Percentiles rank a stretch among this genome's conserved stretches.
Conservation (phyloP, 306 rosid genomes). For the Senna tora region DNA sequence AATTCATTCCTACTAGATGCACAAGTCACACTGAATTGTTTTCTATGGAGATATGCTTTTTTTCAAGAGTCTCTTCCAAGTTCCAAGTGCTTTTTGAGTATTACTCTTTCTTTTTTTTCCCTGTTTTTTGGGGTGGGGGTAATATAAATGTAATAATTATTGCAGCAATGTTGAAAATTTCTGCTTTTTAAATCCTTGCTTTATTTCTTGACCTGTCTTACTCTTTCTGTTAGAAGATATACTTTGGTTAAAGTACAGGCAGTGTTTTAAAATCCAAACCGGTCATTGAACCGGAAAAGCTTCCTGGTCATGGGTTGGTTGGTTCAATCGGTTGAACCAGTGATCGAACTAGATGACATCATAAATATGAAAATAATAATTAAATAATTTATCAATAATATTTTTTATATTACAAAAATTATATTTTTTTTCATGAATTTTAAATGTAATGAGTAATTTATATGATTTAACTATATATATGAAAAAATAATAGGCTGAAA, state of each 20-base stretch:
- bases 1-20: conserved; percentile 34
- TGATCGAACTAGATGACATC: too few relatives aligned
- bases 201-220: conserved; percentile 9
- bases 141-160: conserved; percentile 11
- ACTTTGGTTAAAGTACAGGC: not conserved
- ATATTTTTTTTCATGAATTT: too few relatives aligned
- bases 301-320: too few relatives aligned
- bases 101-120: conserved; percentile 4
- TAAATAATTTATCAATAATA: too few relatives aligned
- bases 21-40: conserved; percentile 7
- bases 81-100: not conserved
- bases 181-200: not conserved
- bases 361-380: too few relatives aligned
- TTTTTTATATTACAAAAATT: too few relatives aligned
- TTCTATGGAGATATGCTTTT: not conserved
- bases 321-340: too few relatives aligned
- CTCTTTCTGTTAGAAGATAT: not conserved
- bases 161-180: not conserved
- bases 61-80: not conserved
- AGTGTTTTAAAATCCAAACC: too few relatives aligned
- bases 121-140: not conserved
- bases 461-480: too few relatives aligned
- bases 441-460: too few relatives aligned
- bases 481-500: too few relatives aligned
- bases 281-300: too few relatives aligned